Percentiles rank a stretch among this genome's conserved stretches.
phyloP scores from a whole-genome alignment of 192 early-diverging fungal genomes.

The Coemansia sp. region DNA sequence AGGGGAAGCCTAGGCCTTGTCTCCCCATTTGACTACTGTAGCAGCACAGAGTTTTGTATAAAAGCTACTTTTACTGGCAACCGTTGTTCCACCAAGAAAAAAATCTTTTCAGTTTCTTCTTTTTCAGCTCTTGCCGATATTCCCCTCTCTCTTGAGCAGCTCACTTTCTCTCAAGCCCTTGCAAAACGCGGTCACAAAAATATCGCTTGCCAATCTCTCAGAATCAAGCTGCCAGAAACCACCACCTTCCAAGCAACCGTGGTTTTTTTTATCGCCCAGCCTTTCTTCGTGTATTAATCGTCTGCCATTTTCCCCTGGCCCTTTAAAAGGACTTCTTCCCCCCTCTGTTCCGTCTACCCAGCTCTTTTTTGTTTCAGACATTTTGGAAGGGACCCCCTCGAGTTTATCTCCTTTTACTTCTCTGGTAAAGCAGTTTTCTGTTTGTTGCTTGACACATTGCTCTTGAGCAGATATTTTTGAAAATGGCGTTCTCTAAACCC shows the following conservation, averaged over 20 bases:
- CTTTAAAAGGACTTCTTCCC: too few relatives aligned
- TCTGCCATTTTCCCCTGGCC: too few relatives aligned
- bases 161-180: slow-evolving; percentile 2
- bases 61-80: not conserved
- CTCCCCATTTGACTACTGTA: not conserved
- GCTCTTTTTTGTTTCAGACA: slow-evolving; percentile 16
- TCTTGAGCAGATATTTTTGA: not conserved
- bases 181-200: not conserved
- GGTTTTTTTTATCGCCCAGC: too few relatives aligned
- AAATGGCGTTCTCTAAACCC: slow-evolving; percentile 41
- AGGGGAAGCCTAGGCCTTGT: not conserved
- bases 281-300: too few relatives aligned
- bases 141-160: not conserved
- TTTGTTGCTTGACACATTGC: too few relatives aligned
- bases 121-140: not conserved
- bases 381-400: slow-evolving; percentile 64
- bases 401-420: slow-evolving; percentile 91
- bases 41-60: not conserved
- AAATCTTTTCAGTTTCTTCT: not conserved
- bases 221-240: too few relatives aligned
- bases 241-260: not conserved
- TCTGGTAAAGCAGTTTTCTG: too few relatives aligned
- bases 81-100: not conserved
- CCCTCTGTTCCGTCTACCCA: too few relatives aligned
- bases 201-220: too few relatives aligned